Percentiles rank a stretch among this genome's conserved stretches.
These are phyloP conservation scores for Alternaria sp. DNA, from an alignment of 2,329 filamentous ascomycete species.

Conservation along the genomic window DNA sequence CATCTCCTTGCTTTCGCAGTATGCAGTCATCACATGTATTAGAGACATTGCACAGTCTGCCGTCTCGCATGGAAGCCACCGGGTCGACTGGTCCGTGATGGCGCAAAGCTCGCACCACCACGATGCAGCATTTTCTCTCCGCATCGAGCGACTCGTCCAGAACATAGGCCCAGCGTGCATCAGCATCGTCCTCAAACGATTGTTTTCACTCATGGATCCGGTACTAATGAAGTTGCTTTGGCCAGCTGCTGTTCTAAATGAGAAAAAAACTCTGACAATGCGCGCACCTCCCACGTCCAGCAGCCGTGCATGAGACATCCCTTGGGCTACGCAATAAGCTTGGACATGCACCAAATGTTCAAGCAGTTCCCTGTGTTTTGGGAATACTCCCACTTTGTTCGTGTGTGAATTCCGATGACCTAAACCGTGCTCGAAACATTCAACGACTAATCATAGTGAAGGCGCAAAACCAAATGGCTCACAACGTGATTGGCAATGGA, in stretches of 20 bases:
- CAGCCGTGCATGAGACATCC: neutral
- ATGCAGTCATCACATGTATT: neutral
- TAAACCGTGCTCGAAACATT: neutral
- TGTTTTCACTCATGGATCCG: fast-evolving
- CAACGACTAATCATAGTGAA: neutral
- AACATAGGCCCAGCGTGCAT: neutral
- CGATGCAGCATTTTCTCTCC: neutral
- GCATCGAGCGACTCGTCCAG: neutral
- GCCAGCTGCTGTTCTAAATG: neutral
- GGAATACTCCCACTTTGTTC: neutral
- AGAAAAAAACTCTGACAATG: neutral
- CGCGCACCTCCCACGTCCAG: neutral
- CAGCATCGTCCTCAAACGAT: neutral
- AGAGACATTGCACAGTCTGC: neutral
- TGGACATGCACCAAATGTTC: neutral
- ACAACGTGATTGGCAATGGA: neutral
- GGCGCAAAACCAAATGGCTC: neutral
- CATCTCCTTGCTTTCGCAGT: neutral
- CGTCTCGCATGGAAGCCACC: neutral
- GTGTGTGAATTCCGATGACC: neutral
- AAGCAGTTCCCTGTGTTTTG: neutral
- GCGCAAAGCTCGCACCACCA: slow-evolving; percentile 11
- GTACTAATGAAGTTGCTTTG: neutral
- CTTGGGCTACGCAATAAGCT: neutral
- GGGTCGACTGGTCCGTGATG: slow-evolving; percentile 12